Base-by-base conservation (phyloP, 2,329 filamentous ascomycete genomes). In the Graphilbum ipis-grandicollis region DNA sequence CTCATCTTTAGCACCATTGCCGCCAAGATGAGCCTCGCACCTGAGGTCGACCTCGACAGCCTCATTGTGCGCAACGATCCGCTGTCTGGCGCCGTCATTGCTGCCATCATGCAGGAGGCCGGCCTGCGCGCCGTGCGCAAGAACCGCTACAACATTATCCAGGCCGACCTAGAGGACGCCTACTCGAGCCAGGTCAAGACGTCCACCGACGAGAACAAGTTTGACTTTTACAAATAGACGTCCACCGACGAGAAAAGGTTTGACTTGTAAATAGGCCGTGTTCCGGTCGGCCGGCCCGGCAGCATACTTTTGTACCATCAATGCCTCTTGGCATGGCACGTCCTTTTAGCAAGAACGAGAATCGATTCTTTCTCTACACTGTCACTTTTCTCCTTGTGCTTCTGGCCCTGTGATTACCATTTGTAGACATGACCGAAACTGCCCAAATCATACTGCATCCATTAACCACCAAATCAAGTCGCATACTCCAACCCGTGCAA, bases 141-240 rank as follows among this genome's bases (percentile, higher is more conserved):
- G 75, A 96, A 98, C 62, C 69, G 90, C 51, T 98, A 98, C 63
- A 96, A 98, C 60, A 98, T 98, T 56, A 96, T 98, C 52, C 90
- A 98, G 65, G 75, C 71, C 44, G 90, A 98, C 60, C 65, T 98
- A 44, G 90, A 98, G 59, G 90, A 96, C 57, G 90, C 90, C 32
- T 98, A 98, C 59, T 86, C 85, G 29, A 83, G 78, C 60, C 90
- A 98, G 58, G 90, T 98, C 52, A 96, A 96, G 75, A 83, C 66
- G 10, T 63, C 66, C 36, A 64, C 53, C 41, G 65, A 70, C 54
- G 75, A 69, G 52, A 69, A 68, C 60, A 82, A 81, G 63, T 92
- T 92, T 54, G 86, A 94, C 57, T 94, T 92, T 60, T 92, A 92
- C 71, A 84, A 82, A 61, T 83, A 76, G 25, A 40, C 19, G 7